These are phyloP conservation scores for Metroxylon sagu DNA, from an alignment of 176 grass and related monocot genomes.

Conservation along the genomic window DNA sequence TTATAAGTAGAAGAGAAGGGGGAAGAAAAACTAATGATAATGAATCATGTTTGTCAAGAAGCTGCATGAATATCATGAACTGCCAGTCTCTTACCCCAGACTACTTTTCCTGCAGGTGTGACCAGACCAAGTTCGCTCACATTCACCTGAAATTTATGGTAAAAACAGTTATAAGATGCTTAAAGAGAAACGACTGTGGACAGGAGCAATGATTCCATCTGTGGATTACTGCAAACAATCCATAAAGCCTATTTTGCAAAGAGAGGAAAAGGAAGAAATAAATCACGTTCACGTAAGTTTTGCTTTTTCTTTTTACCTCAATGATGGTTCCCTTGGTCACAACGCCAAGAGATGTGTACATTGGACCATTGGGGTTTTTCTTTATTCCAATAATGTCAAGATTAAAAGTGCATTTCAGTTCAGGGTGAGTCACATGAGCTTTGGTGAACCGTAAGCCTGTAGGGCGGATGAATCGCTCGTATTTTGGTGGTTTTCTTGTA, in stretches of 20 bases:
- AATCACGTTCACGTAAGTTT: too few relatives aligned
- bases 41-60: too few relatives aligned
- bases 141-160: constrained; percentile 48
- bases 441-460: constrained; percentile 78
- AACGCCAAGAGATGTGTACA: constrained; percentile 95
- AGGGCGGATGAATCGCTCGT: constrained; percentile 77
- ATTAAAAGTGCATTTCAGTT: constrained; percentile 89
- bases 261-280: too few relatives aligned
- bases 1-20: neutral
- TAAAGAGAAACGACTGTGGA: too few relatives aligned
- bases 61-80: too few relatives aligned
- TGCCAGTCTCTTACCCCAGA: constrained; percentile 56
- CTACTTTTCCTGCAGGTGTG: constrained; percentile 91
- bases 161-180: too few relatives aligned
- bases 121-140: constrained; percentile 90
- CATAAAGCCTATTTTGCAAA: too few relatives aligned
- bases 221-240: too few relatives aligned
- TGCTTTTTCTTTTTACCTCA: constrained; percentile 31
- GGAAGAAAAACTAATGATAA: neutral
- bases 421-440: constrained; percentile 84
- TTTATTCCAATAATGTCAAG: constrained; percentile 84
- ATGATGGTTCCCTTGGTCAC: constrained; percentile 85
- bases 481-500: constrained; percentile 89
- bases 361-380: constrained; percentile 88
- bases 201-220: too few relatives aligned